Percentiles rank a stretch among this genome's conserved stretches.
Conservation (phyloP, 2,329 filamentous ascomycete genomes). For the Microsporum canis region DNA sequence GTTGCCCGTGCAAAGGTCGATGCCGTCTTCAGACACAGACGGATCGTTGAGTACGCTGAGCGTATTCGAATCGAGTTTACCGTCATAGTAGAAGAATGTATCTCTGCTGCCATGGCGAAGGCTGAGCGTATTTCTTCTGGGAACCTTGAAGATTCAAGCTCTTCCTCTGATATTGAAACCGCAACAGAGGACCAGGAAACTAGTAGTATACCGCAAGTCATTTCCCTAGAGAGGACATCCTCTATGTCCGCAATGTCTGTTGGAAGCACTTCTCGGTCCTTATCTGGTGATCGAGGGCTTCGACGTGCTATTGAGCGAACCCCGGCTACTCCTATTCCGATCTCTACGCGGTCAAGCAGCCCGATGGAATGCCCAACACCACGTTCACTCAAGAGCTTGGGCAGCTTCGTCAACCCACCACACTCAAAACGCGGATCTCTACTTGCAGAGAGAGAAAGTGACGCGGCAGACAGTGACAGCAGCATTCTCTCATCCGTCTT, state of each 20-base stretch:
- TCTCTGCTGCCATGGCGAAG: constrained; percentile 81
- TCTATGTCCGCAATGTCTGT: constrained; percentile 15
- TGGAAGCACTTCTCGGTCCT: constrained; percentile 19
- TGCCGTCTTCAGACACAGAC: constrained; percentile 78
- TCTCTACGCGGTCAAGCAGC: constrained; percentile 77
- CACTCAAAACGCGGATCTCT: constrained; percentile 63
- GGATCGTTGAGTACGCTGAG: constrained; percentile 91
- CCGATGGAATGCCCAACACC: constrained; percentile 86
- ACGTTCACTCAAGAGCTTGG: constrained; percentile 59
- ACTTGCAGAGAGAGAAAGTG: constrained; percentile 59
- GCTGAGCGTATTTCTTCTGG: constrained; percentile 79
- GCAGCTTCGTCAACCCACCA: constrained; percentile 46
- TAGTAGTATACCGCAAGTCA: constrained; percentile 27
- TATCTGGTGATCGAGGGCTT: neutral
- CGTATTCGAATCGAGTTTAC: constrained; percentile 90
- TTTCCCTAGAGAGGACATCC: constrained; percentile 39
- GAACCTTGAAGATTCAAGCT: constrained; percentile 63
- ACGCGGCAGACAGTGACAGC: constrained; percentile 77
- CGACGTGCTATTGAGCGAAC: constrained; percentile 33
- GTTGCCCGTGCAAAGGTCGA: constrained; percentile 83
- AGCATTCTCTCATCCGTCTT: constrained; percentile 73
- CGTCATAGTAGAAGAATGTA: constrained; percentile 86
- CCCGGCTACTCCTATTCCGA: constrained; percentile 49
- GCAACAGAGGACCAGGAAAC: neutral
- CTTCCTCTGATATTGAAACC: constrained; percentile 5